Evolutionary conservation across 129 eudicot species (phyloP).

Genomic region (Ambrosia artemisiifolia): DNA sequence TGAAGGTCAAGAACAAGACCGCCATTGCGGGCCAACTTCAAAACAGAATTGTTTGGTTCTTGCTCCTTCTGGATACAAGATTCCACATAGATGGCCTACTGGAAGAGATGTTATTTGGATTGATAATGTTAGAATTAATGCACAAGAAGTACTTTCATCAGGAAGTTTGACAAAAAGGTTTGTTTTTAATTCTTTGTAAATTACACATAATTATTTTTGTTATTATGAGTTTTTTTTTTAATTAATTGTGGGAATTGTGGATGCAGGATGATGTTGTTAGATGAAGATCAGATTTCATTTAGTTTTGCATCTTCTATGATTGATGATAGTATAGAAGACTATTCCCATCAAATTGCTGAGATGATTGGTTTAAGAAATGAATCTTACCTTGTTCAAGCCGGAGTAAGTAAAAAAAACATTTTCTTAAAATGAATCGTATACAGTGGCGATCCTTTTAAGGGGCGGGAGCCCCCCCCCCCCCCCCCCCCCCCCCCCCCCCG

Average conservation of each 20-base stretch:
- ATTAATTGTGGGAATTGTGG: background rate
- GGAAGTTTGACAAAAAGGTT: conserved; percentile 99
- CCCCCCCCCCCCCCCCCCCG: too few relatives aligned
- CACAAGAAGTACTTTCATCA: conserved; percentile 89
- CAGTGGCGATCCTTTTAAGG: too few relatives aligned
- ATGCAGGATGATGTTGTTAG: conserved; percentile 96
- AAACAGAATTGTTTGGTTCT: conserved; percentile 71
- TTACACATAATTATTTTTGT: background rate
- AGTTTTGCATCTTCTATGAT: conserved; percentile 72
- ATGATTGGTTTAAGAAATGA: conserved; percentile 92
- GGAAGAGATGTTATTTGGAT: conserved; percentile 97
- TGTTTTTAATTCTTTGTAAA: background rate
- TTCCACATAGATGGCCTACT: conserved; percentile 98
- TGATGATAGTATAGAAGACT: conserved; percentile 87
- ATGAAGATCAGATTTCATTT: conserved; percentile 93
- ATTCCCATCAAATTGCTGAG: conserved; percentile 97
- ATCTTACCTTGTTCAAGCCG: conserved; percentile 78
- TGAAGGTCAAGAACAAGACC: conserved; percentile 66
- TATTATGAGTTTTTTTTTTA: background rate
- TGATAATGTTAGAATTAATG: conserved; percentile 88
- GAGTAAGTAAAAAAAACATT: conserved; percentile 53
- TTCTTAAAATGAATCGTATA: background rate
- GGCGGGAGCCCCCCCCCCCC: too few relatives aligned
- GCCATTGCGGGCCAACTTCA: conserved; percentile 54
- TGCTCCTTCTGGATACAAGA: conserved; percentile 67